phyloP scores from a whole-genome alignment of 2,329 filamentous ascomycete genomes.

The Westerdykella aurantiaca region DNA sequence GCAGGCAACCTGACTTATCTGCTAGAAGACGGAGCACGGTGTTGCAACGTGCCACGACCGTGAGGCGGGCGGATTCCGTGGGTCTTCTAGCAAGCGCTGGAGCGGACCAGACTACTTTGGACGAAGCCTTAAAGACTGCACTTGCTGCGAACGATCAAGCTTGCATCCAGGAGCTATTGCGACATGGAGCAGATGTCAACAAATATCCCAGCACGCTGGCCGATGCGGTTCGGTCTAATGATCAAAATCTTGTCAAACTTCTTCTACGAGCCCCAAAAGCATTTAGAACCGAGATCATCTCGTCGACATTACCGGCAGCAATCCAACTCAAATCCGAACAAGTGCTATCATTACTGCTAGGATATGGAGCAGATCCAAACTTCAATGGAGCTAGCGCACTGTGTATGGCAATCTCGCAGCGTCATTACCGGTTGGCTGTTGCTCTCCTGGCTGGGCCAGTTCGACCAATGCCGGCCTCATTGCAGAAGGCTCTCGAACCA shows the following conservation, averaged over 20 bases:
- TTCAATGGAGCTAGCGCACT: constrained; percentile 30
- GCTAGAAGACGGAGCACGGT: constrained; percentile 32
- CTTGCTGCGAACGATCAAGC: constrained; percentile 27
- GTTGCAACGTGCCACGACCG: constrained; percentile 29
- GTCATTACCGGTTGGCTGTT: constrained; percentile 25
- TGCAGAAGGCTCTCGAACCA: constrained; percentile 26
- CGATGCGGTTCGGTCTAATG: constrained; percentile 26
- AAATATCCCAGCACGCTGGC: constrained; percentile 27
- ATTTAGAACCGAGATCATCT: constrained; percentile 25
- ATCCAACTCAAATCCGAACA: constrained; percentile 28
- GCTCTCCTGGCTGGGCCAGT: constrained; percentile 26
- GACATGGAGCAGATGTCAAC: constrained; percentile 31
- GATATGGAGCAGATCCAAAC: constrained; percentile 33
- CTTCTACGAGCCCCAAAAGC: constrained; percentile 31
- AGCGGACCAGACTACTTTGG: constrained; percentile 31
- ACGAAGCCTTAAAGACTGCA: constrained; percentile 31
- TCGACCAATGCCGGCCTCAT: constrained; percentile 15
- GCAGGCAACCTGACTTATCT: constrained; percentile 15
- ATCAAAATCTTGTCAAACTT: constrained; percentile 25
- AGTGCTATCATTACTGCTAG: constrained; percentile 25
- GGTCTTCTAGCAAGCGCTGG: constrained; percentile 29
- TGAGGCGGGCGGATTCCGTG: constrained; percentile 26
- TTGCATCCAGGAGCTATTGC: constrained; percentile 30
- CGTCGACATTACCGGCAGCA: constrained; percentile 27
- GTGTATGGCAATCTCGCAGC: constrained; percentile 26